Evolutionary conservation across 1,284 basidiomycete genomes (phyloP), one percentile per base, ranked within the genome.

Genomic region (Sporisorium exsertum): DNA sequence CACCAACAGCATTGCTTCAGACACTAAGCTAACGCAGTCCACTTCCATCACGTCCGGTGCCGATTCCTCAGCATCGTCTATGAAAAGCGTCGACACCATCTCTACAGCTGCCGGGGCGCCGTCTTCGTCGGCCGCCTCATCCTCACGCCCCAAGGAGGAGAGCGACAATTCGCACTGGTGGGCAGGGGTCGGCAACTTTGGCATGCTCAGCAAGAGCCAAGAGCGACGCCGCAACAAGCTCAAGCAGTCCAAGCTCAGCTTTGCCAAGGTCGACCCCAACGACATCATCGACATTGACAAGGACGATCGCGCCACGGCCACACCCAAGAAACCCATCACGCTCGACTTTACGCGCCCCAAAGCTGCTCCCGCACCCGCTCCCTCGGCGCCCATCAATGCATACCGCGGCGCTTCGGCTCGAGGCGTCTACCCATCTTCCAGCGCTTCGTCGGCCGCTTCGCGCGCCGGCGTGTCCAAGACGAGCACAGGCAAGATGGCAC

Each of bases 161-260:
- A 29, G 22, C 20, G 65, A 76, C 56, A 72, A 65, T 37, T 63
- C 74, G 24, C 70, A 77, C 42, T 77, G 74, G 74, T 77, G 74
- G 74, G 56, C 70, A 5, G 66, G 63, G 7, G 70, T 72, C 42
- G 74, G 74, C 45, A 67, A 64, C 22, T 60, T 63, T 33, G 59
- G 62, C 16, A 55, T 66, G 69, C 54, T 67, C 16, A 66, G 40
- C 32, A 73, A 58, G 22, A 72, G 70, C 45, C 74, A 66, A 27
- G 65, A 72, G 35, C 61, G 61, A n/a, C 55, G 64, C 22, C 68
- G 64, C 50, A 66, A 67, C 32, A 64, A 65, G 54, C 49, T 81
- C 43, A 80, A 77, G 46, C 80, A 81, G 56, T 65, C 76, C 62
- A 81, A 80, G 58, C 73, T 81, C 33, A 73, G 61, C 58, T 80